These are phyloP conservation scores for Platismatia glauca DNA, from an alignment of 495 filamentous ascomycete genomes.

Conservation along the genomic window DNA sequence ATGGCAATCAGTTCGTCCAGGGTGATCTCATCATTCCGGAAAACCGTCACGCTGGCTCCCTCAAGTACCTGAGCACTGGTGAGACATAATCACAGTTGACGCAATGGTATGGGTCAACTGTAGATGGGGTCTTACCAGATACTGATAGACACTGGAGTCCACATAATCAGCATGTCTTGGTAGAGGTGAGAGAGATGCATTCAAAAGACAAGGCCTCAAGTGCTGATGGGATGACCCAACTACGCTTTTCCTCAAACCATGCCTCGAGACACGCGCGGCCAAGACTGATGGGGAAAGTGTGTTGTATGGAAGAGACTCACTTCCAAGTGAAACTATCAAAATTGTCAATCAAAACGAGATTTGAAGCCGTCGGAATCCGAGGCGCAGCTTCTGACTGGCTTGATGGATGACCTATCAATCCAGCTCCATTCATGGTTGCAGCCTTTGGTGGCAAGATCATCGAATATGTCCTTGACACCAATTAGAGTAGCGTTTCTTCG, in stretches of 20 bases:
- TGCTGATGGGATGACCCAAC: constrained; percentile 48
- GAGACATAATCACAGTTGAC: not conserved
- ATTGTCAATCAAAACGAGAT: constrained; percentile 95
- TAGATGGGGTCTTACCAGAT: constrained; percentile 39
- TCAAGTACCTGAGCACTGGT: constrained; percentile 52
- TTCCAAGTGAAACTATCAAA: constrained; percentile 73
- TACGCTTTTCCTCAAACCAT: constrained; percentile 27
- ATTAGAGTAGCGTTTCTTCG: not conserved
- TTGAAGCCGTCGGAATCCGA: constrained; percentile 65
- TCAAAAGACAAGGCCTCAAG: not conserved
- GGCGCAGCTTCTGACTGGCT: constrained; percentile 64
- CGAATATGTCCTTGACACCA: not conserved
- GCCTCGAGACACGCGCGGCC: not conserved
- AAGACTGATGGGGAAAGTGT: not conserved
- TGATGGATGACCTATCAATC: constrained; percentile 76
- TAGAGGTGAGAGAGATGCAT: not conserved
- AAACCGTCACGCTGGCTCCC: constrained; percentile 80
- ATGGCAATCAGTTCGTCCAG: constrained; percentile 72
- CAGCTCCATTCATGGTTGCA: constrained; percentile 36
- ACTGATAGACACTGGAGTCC: constrained; percentile 93
- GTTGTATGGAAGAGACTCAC: not conserved
- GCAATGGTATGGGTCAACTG: not conserved
- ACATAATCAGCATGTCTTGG: not conserved
- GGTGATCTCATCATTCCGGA: constrained; percentile 83
- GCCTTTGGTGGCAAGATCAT: too few species aligned